These are phyloP conservation scores for Starmerella stellata DNA, from an alignment of 805 yeast genomes.

Conservation along the genomic window DNA sequence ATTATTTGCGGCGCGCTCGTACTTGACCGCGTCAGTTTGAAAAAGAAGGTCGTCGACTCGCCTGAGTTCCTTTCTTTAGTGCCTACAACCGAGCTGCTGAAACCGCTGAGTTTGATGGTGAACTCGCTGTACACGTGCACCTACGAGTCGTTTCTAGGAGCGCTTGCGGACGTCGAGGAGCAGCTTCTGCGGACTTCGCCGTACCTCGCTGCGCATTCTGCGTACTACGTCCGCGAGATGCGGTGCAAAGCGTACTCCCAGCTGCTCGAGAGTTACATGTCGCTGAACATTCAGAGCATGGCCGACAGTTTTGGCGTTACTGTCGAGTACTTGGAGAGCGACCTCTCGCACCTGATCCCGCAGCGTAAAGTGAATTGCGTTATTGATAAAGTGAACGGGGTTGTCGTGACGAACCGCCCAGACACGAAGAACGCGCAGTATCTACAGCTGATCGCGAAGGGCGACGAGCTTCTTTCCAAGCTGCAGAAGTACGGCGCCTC, in stretches of 20 bases:
- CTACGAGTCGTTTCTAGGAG: slow-evolving; percentile 60
- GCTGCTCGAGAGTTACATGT: slow-evolving; percentile 81
- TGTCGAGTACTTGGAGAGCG: slow-evolving; percentile 66
- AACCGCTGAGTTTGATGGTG: slow-evolving; percentile 66
- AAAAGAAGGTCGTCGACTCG: slow-evolving; percentile 70
- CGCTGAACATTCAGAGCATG: slow-evolving; percentile 79
- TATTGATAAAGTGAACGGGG: slow-evolving; percentile 81
- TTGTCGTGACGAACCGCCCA: slow-evolving; percentile 87
- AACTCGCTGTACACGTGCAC: slow-evolving; percentile 79
- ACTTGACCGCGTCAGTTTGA: slow-evolving; percentile 66
- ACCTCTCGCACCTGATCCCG: slow-evolving; percentile 77
- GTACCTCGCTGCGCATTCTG: slow-evolving; percentile 60
- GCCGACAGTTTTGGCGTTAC: slow-evolving; percentile 85
- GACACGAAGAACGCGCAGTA: slow-evolving; percentile 92
- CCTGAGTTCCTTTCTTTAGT: slow-evolving; percentile 72
- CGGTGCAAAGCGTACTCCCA: slow-evolving; percentile 90
- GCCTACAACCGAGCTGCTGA: slow-evolving; percentile 50
- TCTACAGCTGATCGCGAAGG: slow-evolving; percentile 71
- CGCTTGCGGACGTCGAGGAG: slow-evolving; percentile 60
- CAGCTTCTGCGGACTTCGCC: slow-evolving; percentile 44
- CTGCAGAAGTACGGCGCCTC: slow-evolving; percentile 95
- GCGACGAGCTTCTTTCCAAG: slow-evolving; percentile 81
- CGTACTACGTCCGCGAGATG: slow-evolving; percentile 76
- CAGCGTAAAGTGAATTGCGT: slow-evolving; percentile 88
- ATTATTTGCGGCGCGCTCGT: slow-evolving; percentile 73